Evolutionary conservation across 1,284 basidiomycete genomes (phyloP).

Genomic region (Wolfiporia cocos): DNA sequence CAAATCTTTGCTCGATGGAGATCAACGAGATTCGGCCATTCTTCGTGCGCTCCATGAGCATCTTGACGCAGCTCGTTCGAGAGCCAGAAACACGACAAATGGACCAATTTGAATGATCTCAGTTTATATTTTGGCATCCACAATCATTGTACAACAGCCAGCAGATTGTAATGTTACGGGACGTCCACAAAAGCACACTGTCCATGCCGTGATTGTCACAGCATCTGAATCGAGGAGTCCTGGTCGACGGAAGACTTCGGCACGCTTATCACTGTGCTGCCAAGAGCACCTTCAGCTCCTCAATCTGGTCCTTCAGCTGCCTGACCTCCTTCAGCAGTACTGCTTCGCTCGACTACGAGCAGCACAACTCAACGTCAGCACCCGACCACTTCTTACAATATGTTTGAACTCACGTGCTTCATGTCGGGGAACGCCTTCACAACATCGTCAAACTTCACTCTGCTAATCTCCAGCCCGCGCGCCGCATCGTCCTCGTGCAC

Average conservation of each 20-base stretch:
- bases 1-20: slow-evolving; percentile 86
- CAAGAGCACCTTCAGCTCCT: slow-evolving; percentile 47
- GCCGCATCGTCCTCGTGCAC: slow-evolving; percentile 55
- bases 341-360: slow-evolving; percentile 64
- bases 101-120: slow-evolving; percentile 9
- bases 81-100: slow-evolving; percentile 20
- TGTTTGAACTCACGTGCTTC: slow-evolving; percentile 44
- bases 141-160: too few relatives aligned
- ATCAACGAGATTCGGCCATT: slow-evolving; percentile 90
- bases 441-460: slow-evolving; percentile 70
- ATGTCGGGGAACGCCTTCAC: slow-evolving; percentile 76
- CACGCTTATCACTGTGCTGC: too few relatives aligned
- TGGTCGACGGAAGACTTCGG: too few relatives aligned
- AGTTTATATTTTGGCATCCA: not conserved
- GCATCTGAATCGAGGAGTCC: too few relatives aligned
- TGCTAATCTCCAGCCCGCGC: slow-evolving; percentile 61
- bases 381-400: slow-evolving; percentile 1
- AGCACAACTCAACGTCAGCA: slow-evolving; percentile 8
- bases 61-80: slow-evolving; percentile 44
- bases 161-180: too few relatives aligned
- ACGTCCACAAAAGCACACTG: too few relatives aligned
- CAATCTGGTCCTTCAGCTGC: slow-evolving; percentile 51
- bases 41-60: slow-evolving; percentile 78
- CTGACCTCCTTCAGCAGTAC: slow-evolving; percentile 63
- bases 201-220: too few relatives aligned